These are phyloP conservation scores for Debaryomycetaceae sp. DNA, from an alignment of 1,139 yeast species.

Conservation along the genomic window DNA sequence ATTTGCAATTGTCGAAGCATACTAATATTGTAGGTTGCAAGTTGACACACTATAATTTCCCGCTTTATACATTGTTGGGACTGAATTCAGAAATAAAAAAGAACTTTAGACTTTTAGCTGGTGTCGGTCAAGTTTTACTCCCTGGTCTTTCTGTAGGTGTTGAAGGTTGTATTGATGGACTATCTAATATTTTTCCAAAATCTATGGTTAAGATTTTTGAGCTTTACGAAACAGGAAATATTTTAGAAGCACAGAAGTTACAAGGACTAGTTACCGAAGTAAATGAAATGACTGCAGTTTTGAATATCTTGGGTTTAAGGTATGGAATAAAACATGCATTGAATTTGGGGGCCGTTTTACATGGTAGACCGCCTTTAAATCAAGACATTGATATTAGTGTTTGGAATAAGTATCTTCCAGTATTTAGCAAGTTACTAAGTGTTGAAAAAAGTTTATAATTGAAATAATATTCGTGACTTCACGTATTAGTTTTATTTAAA, in stretches of 20 bases:
- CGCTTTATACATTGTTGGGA: slow-evolving; percentile 23
- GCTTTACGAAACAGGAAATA: slow-evolving; percentile 24
- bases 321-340: slow-evolving; percentile 29
- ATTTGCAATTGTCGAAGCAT: slow-evolving; percentile 28
- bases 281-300: slow-evolving; percentile 38
- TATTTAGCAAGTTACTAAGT: too few species aligned
- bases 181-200: slow-evolving; percentile 41
- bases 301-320: slow-evolving; percentile 46
- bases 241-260: slow-evolving; percentile 35
- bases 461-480: too few species aligned
- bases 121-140: slow-evolving; percentile 44
- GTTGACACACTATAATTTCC: slow-evolving; percentile 40
- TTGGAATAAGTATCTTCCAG: too few species aligned
- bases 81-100: slow-evolving; percentile 29
- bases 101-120: slow-evolving; percentile 40
- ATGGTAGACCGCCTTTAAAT: slow-evolving; percentile 22
- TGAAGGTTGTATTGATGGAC: slow-evolving; percentile 46
- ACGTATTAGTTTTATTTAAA: too few species aligned
- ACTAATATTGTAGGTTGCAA: slow-evolving; percentile 41
- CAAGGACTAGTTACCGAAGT: slow-evolving; percentile 38
- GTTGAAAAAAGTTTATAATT: too few species aligned
- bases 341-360: slow-evolving; percentile 15
- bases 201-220: slow-evolving; percentile 33
- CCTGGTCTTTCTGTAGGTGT: slow-evolving; percentile 44
- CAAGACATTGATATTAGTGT: too few species aligned